Percentiles rank a stretch among this genome's conserved stretches.
These are phyloP conservation scores for Sedum album DNA, from an alignment of 164 flowering plant species.

Conservation along the genomic window DNA sequence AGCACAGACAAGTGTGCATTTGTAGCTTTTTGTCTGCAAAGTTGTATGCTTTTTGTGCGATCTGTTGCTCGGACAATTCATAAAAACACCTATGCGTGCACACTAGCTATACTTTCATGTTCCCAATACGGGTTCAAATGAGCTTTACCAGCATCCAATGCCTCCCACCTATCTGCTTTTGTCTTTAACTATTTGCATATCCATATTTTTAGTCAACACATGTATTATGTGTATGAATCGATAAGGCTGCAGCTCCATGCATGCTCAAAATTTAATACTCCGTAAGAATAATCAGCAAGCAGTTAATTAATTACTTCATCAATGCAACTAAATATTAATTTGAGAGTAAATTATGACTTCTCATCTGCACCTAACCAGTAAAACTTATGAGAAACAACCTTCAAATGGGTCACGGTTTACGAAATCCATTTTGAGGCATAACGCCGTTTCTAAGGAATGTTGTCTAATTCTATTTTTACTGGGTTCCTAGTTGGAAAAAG, in stretches of 20 bases:
- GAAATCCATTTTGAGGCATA: no score
- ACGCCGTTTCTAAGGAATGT: no score
- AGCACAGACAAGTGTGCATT: no score
- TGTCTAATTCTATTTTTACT: no score
- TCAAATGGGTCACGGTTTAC: no score
- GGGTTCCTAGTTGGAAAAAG: no score
- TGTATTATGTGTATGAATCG: not conserved
- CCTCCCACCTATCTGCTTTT: not conserved
- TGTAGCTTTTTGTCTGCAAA: not conserved
- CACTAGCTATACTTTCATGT: not conserved
- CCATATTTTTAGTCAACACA: not conserved
- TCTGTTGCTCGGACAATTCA: not conserved
- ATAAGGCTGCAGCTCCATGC: not conserved
- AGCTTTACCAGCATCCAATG: slow-evolving; percentile 1
- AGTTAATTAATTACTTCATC: no score
- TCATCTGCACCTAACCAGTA: no score
- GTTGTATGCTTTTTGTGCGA: not conserved
- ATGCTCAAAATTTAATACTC: not conserved
- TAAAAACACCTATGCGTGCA: slow-evolving; percentile 4
- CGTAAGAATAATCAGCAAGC: no score
- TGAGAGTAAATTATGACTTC: no score
- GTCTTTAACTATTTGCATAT: not conserved
- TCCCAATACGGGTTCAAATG: not conserved
- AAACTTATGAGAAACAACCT: no score
- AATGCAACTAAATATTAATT: no score